phyloP scores from a whole-genome alignment of 805 yeast genomes.

The Dipodascopsis tothii region DNA sequence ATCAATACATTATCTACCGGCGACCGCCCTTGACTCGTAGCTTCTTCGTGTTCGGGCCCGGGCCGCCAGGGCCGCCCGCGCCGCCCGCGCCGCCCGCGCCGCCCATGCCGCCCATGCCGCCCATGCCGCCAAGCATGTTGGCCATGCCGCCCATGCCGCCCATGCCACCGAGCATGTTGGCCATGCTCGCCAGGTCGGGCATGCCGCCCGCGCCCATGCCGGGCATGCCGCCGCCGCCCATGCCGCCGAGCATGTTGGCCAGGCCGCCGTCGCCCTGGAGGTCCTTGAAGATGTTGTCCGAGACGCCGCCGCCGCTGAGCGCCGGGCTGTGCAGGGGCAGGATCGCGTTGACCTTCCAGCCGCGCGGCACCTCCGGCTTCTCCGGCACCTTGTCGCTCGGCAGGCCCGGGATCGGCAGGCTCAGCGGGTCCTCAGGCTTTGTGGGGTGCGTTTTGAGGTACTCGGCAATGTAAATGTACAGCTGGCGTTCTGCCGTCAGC shows the following conservation, averaged over 20 bases:
- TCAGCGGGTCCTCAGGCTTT: constrained; percentile 49
- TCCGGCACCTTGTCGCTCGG: constrained; percentile 28
- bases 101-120: constrained; percentile 11
- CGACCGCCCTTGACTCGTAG: too few relatives aligned
- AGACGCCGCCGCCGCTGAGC: constrained; percentile 76
- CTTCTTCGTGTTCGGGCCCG: too few relatives aligned
- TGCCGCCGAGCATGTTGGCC: constrained; percentile 24
- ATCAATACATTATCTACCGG: too few relatives aligned
- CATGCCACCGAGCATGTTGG: constrained; percentile 15
- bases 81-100: constrained; percentile 18
- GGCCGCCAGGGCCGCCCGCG: constrained; percentile 15
- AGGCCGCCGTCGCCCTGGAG: constrained; percentile 21
- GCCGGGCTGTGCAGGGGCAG: constrained; percentile 83
- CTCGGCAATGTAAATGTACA: constrained; percentile 53
- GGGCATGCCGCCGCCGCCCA: constrained; percentile 24
- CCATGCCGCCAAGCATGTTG: neutral
- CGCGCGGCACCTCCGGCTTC: constrained; percentile 69
- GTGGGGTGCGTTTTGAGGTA: constrained; percentile 65
- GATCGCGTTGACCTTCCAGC: constrained; percentile 75
- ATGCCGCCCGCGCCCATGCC: constrained; percentile 24
- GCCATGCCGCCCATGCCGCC: constrained; percentile 12
- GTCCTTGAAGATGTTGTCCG: constrained; percentile 36
- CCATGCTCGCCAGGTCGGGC: constrained; percentile 10
- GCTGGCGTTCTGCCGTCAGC: constrained; percentile 45
- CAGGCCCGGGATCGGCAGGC: constrained; percentile 35